phyloP scores from a whole-genome alignment of 1,284 basidiomycete genomes.

The Ganoderma resinaceum region DNA sequence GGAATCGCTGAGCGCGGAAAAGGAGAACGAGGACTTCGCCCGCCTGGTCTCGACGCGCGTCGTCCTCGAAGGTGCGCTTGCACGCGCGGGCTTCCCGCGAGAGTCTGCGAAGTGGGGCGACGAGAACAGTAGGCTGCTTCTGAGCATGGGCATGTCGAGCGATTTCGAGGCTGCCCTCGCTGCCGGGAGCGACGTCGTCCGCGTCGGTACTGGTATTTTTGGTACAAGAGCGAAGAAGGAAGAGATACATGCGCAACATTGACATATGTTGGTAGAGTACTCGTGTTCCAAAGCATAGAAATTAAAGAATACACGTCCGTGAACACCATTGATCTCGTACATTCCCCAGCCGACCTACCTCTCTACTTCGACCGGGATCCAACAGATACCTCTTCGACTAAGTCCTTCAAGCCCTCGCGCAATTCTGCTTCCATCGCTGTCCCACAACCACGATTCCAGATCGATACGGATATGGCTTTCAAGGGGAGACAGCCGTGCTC shows the following conservation, averaged over 20 bases:
- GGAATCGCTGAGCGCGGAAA: conserved; percentile 65
- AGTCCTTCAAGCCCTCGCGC: neutral
- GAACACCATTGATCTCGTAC: neutral
- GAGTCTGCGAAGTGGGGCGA: conserved; percentile 53
- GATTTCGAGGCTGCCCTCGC: conserved; percentile 91
- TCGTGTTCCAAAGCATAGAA: neutral
- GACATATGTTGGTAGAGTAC: neutral
- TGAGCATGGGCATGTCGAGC: conserved; percentile 99
- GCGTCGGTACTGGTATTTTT: conserved; percentile 94
- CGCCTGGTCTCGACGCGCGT: conserved; percentile 70
- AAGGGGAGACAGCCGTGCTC: neutral
- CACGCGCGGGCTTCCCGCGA: conserved; percentile 36
- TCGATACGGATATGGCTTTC: neutral
- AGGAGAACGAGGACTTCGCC: conserved; percentile 87
- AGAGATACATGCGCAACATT: conserved; percentile 17
- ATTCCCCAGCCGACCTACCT: neutral
- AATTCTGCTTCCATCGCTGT: neutral
- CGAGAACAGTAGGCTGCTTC: conserved; percentile 62
- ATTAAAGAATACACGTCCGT: neutral
- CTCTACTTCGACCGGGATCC: neutral
- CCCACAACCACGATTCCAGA: neutral
- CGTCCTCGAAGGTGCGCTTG: conserved; percentile 57
- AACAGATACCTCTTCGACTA: neutral
- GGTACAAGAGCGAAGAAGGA: conserved; percentile 71
- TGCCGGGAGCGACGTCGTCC: conserved; percentile 87